Conservation (phyloP, 2,329 filamentous ascomycete genomes). For the Penicillium sp. region DNA sequence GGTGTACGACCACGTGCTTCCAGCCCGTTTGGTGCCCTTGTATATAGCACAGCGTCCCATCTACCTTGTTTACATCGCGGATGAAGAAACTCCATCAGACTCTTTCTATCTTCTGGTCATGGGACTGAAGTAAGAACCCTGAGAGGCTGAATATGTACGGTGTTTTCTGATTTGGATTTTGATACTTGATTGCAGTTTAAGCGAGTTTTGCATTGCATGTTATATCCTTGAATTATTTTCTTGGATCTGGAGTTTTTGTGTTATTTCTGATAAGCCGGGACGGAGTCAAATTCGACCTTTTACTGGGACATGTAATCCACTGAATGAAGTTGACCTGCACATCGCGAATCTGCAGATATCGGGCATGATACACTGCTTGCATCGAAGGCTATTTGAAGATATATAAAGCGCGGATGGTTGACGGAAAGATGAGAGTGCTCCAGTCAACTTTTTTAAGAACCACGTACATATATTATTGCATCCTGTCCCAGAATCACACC, state of each 20-base stretch:
- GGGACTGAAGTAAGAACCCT: neutral
- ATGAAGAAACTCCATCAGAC: neutral
- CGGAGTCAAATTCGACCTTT: too few species aligned
- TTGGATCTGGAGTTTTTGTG: constrained; percentile 3
- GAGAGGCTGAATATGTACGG: neutral
- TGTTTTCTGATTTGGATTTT: neutral
- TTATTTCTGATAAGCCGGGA: too few species aligned
- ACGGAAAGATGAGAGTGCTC: too few species aligned
- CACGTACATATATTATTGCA: too few species aligned
- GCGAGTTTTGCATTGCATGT: constrained; percentile 2
- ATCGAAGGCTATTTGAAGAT: too few species aligned
- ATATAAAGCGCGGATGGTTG: too few species aligned
- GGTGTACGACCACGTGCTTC: neutral
- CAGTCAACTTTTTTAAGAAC: too few species aligned
- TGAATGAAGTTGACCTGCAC: too few species aligned
- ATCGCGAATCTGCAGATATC: too few species aligned
- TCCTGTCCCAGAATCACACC: too few species aligned
- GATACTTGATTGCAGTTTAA: neutral
- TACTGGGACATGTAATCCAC: too few species aligned
- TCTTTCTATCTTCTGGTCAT: neutral
- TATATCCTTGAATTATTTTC: neutral
- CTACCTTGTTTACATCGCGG: neutral
- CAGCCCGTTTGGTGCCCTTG: neutral
- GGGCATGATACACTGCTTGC: too few species aligned
- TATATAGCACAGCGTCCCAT: neutral